These are phyloP conservation scores for Gentiana macrophylla DNA, from an alignment of 257 asterid species.

Conservation along the genomic window DNA sequence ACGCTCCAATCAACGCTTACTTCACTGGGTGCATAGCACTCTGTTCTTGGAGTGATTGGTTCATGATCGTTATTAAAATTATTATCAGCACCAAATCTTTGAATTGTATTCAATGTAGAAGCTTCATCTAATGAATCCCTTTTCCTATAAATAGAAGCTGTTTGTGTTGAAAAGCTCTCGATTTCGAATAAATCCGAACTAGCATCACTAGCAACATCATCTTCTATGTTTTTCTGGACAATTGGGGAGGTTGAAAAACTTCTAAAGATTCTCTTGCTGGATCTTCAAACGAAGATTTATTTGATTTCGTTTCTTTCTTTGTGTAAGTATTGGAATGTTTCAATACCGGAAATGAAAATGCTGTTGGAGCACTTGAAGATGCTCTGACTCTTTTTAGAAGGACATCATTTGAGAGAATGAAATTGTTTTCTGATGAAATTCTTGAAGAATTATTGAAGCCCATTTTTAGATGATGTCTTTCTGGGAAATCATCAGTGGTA, in stretches of 20 bases:
- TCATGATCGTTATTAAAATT: slow-evolving; percentile 31
- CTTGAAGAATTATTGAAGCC: slow-evolving; percentile 6
- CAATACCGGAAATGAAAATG: slow-evolving; percentile 63
- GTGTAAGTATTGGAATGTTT: not conserved
- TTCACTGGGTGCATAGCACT: slow-evolving; percentile 86
- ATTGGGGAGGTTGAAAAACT: slow-evolving; percentile 49
- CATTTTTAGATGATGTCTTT: slow-evolving; percentile 9
- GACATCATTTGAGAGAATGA: slow-evolving; percentile 17
- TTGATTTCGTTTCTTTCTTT: too few species aligned
- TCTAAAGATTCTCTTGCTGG: slow-evolving; percentile 59
- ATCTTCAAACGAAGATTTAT: slow-evolving; percentile 21
- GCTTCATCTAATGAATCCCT: slow-evolving; percentile 62
- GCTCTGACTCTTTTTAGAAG: slow-evolving; percentile 41
- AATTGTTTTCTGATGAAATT: slow-evolving; percentile 12
- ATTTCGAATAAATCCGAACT: slow-evolving; percentile 85
- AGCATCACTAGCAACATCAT: slow-evolving; percentile 64
- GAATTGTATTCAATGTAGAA: slow-evolving; percentile 21
- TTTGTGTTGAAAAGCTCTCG: slow-evolving; percentile 71
- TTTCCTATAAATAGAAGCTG: slow-evolving; percentile 42
- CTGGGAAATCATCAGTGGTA: slow-evolving; percentile 3
- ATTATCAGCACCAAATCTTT: slow-evolving; percentile 20
- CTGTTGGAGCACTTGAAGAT: slow-evolving; percentile 28
- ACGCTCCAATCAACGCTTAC: slow-evolving; percentile 91
- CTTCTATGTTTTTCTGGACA: slow-evolving; percentile 27
- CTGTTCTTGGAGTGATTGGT: slow-evolving; percentile 65